phyloP scores from a whole-genome alignment of 169 alveolate species.

The Toxoplasma gondii region DNA sequence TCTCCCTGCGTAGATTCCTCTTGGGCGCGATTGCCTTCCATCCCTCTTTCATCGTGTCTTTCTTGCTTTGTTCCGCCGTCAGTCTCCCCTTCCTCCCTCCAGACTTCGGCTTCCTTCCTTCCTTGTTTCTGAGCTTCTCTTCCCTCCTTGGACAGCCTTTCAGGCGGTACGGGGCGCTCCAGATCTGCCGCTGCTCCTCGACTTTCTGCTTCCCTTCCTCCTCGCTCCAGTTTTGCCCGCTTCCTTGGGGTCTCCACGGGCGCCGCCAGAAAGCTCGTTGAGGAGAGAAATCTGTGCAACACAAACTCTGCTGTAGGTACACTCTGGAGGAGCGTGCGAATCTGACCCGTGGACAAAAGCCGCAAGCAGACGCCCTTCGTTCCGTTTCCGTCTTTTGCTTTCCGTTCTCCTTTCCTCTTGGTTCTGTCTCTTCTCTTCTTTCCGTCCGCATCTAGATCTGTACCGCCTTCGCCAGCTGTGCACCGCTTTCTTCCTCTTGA shows the following conservation, averaged over 20 bases:
- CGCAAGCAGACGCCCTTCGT: background rate
- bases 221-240: too few relatives aligned
- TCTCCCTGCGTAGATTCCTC: too few relatives aligned
- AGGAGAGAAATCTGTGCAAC: slow-evolving; percentile 28
- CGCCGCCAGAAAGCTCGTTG: slow-evolving; percentile 50
- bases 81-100: too few relatives aligned
- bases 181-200: too few relatives aligned
- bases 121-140: background rate
- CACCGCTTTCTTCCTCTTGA: background rate
- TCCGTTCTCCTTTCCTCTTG: background rate
- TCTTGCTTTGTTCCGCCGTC: too few relatives aligned
- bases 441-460: background rate
- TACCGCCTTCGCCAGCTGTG: background rate
- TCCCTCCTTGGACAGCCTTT: too few relatives aligned
- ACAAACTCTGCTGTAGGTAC: background rate
- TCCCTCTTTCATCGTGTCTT: too few relatives aligned
- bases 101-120: too few relatives aligned
- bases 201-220: too few relatives aligned
- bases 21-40: too few relatives aligned
- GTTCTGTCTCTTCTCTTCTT: background rate
- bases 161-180: too few relatives aligned
- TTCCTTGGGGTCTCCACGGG: background rate
- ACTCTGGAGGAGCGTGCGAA: background rate
- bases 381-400: background rate
- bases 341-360: background rate